Evolutionary conservation across 2,329 filamentous ascomycete species (phyloP).

Genomic region (Aspergillus pseudonomiae): DNA sequence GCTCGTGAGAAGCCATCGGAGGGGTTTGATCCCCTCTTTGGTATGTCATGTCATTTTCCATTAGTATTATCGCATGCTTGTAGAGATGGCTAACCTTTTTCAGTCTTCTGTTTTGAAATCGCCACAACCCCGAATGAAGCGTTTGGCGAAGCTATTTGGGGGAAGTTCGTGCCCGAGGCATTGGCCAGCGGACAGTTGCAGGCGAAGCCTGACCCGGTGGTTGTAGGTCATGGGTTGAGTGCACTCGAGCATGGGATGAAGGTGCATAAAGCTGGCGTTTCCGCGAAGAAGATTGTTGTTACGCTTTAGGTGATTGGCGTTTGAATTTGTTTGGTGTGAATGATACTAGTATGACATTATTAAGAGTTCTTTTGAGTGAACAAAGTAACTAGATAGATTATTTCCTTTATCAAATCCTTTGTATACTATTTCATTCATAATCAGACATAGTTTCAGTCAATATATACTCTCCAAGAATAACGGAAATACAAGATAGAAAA

Average conservation of each 20-base stretch:
- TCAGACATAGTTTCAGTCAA: too few relatives aligned
- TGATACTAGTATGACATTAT: too few relatives aligned
- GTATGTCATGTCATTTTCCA: too few relatives aligned
- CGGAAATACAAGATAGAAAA: too few relatives aligned
- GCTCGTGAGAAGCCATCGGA: not conserved
- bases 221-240: constrained; percentile 28
- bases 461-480: too few relatives aligned
- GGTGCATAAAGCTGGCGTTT: constrained; percentile 27
- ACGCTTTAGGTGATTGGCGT: not conserved
- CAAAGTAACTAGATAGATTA: too few relatives aligned
- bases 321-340: not conserved
- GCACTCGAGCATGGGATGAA: constrained; percentile 27
- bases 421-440: too few relatives aligned
- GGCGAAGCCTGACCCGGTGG: constrained; percentile 31
- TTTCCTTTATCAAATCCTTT: too few relatives aligned
- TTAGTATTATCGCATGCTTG: not conserved
- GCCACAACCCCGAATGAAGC: not conserved
- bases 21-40: not conserved
- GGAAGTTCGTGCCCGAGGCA: constrained; percentile 33
- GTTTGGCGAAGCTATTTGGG: constrained; percentile 28
- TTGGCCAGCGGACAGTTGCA: constrained; percentile 39
- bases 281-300: constrained; percentile 32
- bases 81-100: not conserved
- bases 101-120: not conserved
- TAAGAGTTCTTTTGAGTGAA: too few relatives aligned